phyloP scores from a whole-genome alignment of 176 grass and related monocot genomes.

The Puccinellia tenuiflora region DNA sequence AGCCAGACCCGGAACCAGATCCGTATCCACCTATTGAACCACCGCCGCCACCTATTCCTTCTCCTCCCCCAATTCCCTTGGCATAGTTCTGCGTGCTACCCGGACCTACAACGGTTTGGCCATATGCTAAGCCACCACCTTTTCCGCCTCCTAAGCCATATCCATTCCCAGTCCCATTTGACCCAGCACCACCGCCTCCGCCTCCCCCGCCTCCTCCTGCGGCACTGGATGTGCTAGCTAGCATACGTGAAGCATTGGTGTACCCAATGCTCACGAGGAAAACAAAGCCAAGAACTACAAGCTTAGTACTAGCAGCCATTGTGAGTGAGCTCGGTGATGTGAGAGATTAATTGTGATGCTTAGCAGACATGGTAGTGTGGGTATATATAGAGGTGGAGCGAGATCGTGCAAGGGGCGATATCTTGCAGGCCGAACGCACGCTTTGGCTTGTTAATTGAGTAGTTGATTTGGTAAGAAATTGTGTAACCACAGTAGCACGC shows the following conservation, averaged over 20 bases:
- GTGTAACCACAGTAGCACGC: not conserved
- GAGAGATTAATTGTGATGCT: not conserved
- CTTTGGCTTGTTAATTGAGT: too few relatives aligned
- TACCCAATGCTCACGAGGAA: conserved; percentile 33
- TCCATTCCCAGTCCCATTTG: not conserved
- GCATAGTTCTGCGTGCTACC: not conserved
- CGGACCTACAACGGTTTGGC: not conserved
- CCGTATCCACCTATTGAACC: conserved; percentile 24
- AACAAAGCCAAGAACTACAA: conserved; percentile 27
- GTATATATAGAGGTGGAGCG: conserved; percentile 26
- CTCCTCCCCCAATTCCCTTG: not conserved
- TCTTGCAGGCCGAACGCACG: not conserved
- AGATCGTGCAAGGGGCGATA: not conserved
- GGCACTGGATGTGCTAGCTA: not conserved
- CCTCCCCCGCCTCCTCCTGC: not conserved
- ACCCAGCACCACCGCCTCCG: not conserved
- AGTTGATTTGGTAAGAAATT: too few relatives aligned
- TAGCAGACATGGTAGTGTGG: not conserved
- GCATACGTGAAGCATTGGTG: conserved; percentile 21
- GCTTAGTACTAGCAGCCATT: conserved; percentile 34
- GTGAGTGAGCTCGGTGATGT: not conserved
- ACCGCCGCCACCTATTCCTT: conserved; percentile 17
- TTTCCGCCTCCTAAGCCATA: not conserved
- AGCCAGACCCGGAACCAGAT: conserved; percentile 10
- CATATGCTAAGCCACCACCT: not conserved